phyloP scores from a whole-genome alignment of 768 basidiomycete genomes.

The Agaricus blazei region DNA sequence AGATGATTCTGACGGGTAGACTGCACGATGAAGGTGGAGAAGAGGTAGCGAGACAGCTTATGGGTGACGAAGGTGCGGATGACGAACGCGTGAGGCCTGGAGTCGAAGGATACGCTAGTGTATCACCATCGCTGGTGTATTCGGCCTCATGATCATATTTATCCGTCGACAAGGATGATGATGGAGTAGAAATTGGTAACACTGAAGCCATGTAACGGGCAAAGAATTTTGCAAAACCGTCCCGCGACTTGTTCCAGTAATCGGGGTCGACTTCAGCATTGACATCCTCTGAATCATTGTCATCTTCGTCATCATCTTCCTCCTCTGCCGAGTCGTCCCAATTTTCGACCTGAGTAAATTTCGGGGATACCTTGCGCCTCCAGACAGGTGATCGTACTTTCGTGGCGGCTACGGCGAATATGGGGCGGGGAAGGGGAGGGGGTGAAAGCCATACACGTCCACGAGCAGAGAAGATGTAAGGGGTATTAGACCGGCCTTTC shows the following conservation, averaged over 20 bases:
- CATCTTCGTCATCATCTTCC: slow-evolving; percentile 11
- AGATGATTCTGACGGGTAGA: slow-evolving; percentile 5
- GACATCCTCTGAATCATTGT: slow-evolving; percentile 9
- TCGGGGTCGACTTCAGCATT: slow-evolving; percentile 13
- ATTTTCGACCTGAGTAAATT: slow-evolving; percentile 14
- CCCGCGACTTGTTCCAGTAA: slow-evolving; percentile 26
- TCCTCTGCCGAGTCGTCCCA: slow-evolving; percentile 10
- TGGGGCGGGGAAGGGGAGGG: slow-evolving; percentile 16
- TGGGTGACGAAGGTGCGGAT: slow-evolving; percentile 11
- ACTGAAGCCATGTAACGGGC: slow-evolving; percentile 18
- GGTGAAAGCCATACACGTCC: slow-evolving; percentile 37
- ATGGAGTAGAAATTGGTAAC: background rate
- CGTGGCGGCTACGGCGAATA: slow-evolving; percentile 15
- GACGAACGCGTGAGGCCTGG: slow-evolving; percentile 15
- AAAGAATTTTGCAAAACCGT: slow-evolving; percentile 27
- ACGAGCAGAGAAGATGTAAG: slow-evolving; percentile 52
- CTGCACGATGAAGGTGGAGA: slow-evolving; percentile 7
- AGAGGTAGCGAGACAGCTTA: slow-evolving; percentile 1
- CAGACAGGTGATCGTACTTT: slow-evolving; percentile 8
- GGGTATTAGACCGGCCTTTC: slow-evolving; percentile 55
- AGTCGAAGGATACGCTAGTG: slow-evolving; percentile 12
- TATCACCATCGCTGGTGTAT: slow-evolving; percentile 12
- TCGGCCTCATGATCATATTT: slow-evolving; percentile 19
- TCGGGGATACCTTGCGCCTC: slow-evolving; percentile 4
- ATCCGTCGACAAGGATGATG: background rate